Conservation (phyloP, 306 rosid species). For the Arachis hypogaea region DNA sequence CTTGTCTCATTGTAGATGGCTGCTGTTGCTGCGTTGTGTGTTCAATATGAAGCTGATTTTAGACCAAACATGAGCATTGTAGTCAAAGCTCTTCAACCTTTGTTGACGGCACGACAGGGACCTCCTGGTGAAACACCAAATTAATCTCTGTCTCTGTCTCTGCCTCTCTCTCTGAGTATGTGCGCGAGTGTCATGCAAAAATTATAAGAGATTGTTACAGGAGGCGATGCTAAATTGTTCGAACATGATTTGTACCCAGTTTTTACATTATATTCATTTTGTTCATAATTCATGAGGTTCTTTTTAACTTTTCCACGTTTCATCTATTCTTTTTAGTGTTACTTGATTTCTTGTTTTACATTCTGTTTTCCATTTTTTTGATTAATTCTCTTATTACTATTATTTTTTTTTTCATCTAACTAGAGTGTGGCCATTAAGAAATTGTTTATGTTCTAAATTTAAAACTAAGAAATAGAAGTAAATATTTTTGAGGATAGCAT, state of each 20-base stretch:
- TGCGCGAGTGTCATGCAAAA: conserved; percentile 43
- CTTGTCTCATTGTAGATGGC: conserved; percentile 70
- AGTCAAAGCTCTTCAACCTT: conserved; percentile 95
- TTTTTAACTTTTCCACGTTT: conserved; percentile 36
- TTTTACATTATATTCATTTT: conserved; percentile 52
- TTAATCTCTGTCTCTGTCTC: conserved; percentile 44
- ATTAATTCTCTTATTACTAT: no score
- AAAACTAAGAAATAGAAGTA: conserved; percentile 21
- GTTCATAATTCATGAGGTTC: conserved; percentile 61
- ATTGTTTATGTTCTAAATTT: no score
- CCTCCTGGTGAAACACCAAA: conserved; percentile 72
- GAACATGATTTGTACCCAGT: conserved; percentile 48
- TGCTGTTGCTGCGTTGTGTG: conserved; percentile 94
- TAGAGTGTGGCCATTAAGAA: no score
- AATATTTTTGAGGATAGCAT: no score
- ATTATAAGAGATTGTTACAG: conserved; percentile 44
- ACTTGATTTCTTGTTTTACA: not conserved
- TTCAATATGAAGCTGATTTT: conserved; percentile 97
- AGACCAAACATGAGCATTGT: conserved; percentile 98
- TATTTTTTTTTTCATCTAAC: no score
- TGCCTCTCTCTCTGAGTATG: conserved; percentile 43
- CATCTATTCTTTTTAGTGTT: conserved; percentile 22
- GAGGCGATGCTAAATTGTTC: conserved; percentile 53
- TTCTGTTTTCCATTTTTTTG: not conserved
- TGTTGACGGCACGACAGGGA: conserved; percentile 73